phyloP scores from a whole-genome alignment of 192 early-diverging fungal genomes.

The Lobosporangium transversale region DNA sequence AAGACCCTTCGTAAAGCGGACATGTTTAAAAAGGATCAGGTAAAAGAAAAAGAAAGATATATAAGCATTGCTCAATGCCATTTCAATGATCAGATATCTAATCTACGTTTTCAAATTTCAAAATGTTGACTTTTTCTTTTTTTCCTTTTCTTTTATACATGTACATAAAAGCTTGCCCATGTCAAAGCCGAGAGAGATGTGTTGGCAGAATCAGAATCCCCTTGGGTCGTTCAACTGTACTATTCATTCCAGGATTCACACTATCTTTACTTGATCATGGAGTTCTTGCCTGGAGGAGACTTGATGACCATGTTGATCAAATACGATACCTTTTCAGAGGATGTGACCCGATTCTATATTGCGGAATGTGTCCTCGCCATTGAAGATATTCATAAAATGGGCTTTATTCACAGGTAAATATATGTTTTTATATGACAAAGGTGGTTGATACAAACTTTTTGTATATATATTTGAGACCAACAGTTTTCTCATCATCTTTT shows the following conservation, averaged over 20 bases:
- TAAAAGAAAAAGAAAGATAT: no score
- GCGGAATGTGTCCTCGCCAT: slow-evolving; percentile 95
- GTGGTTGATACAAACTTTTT: no score
- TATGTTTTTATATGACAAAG: no score
- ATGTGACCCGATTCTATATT: slow-evolving; percentile 98
- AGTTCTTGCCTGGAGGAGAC: slow-evolving; percentile 98
- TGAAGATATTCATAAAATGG: slow-evolving; percentile 91
- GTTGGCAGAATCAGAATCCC: slow-evolving; percentile 93
- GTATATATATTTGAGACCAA: background rate
- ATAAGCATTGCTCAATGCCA: background rate
- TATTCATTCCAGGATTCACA: slow-evolving; percentile 98
- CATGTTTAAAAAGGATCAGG: slow-evolving; percentile 99
- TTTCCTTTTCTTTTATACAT: background rate
- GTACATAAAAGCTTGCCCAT: slow-evolving; percentile 79
- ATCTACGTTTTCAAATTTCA: background rate
- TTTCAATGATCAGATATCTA: no score
- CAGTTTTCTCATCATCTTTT: background rate
- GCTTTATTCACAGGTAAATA: slow-evolving; percentile 90
- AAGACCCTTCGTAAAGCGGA: slow-evolving; percentile 96
- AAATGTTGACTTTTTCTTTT: background rate
- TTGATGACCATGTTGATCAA: slow-evolving; percentile 99
- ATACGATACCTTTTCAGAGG: slow-evolving; percentile 97
- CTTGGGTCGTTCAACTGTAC: slow-evolving; percentile 98
- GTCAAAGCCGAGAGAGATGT: slow-evolving; percentile 99
- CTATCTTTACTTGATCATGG: slow-evolving; percentile 99